Conservation (phyloP, 208 protist species). For the Acanthamoeba comandoni region DNA sequence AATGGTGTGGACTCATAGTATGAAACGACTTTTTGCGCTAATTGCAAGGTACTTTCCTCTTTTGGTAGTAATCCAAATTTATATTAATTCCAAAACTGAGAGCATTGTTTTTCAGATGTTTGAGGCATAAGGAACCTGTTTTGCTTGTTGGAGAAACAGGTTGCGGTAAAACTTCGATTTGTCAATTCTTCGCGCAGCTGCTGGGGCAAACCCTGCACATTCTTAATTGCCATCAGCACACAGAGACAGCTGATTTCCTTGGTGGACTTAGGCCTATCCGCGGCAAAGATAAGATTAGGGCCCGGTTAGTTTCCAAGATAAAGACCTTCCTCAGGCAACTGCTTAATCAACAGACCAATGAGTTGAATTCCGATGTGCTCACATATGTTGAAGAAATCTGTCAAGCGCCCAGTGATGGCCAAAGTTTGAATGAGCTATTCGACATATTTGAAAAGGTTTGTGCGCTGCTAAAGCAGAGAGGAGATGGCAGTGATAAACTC, state of each 20-base stretch:
- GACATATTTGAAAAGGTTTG: too few relatives aligned
- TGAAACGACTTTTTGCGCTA: slow-evolving; percentile 95
- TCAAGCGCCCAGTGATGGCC: too few relatives aligned
- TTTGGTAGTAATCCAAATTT: neutral
- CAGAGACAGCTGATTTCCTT: slow-evolving; percentile 93
- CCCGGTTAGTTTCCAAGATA: slow-evolving; percentile 26
- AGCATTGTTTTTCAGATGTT: neutral
- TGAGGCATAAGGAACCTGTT: slow-evolving; percentile 92
- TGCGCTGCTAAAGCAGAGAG: too few relatives aligned
- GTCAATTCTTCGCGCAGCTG: slow-evolving; percentile 94
- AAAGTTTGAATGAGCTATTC: too few relatives aligned
- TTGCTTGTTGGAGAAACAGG: slow-evolving; percentile 99
- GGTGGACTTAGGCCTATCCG: slow-evolving; percentile 90
- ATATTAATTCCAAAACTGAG: neutral
- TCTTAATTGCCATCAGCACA: slow-evolving; percentile 99
- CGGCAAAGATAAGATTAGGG: slow-evolving; percentile 74
- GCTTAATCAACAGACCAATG: neutral
- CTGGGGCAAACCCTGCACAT: slow-evolving; percentile 92
- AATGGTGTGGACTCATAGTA: slow-evolving; percentile 96
- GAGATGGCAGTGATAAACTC: too few relatives aligned
- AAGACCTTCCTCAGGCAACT: slow-evolving; percentile 14
- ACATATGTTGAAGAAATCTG: too few relatives aligned
- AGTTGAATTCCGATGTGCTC: too few relatives aligned
- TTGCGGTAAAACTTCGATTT: slow-evolving; percentile 98
- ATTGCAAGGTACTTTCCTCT: slow-evolving; percentile 88